Conservation (phyloP, 768 basidiomycete genomes). For the Lactifluus subvellereus region DNA sequence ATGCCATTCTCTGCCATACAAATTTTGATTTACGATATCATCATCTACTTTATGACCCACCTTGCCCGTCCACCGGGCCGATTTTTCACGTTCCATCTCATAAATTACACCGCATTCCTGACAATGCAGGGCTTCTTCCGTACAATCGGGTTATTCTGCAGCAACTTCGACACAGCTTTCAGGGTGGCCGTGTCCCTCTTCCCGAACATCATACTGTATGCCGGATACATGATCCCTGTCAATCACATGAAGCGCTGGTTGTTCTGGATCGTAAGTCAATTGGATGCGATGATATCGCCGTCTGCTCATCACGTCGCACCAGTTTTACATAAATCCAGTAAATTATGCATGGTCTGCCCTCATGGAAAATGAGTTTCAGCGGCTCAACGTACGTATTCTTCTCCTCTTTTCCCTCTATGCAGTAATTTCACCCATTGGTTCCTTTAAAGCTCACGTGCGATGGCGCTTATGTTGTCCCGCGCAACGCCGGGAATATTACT, state of each 20-base stretch:
- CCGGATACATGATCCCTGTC: slow-evolving; percentile 64
- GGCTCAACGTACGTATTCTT: slow-evolving; percentile 32
- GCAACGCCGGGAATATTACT: slow-evolving; percentile 48
- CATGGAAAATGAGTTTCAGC: slow-evolving; percentile 86
- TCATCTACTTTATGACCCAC: slow-evolving; percentile 64
- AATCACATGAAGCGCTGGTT: slow-evolving; percentile 75
- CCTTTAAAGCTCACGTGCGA: slow-evolving; percentile 52
- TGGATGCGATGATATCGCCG: slow-evolving; percentile 22
- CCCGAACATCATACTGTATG: slow-evolving; percentile 70
- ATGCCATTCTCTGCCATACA: slow-evolving; percentile 62
- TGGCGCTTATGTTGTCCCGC: slow-evolving; percentile 58
- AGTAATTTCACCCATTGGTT: not conserved
- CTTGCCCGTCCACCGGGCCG: slow-evolving; percentile 39
- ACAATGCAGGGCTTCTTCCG: slow-evolving; percentile 86
- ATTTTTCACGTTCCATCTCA: slow-evolving; percentile 61
- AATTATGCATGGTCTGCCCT: slow-evolving; percentile 56
- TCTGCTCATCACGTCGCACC: slow-evolving; percentile 27
- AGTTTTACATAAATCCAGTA: slow-evolving; percentile 75
- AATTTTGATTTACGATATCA: slow-evolving; percentile 55
- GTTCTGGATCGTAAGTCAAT: slow-evolving; percentile 69
- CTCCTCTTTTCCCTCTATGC: slow-evolving; percentile 38
- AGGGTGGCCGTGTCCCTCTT: slow-evolving; percentile 42
- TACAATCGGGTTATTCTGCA: slow-evolving; percentile 54
- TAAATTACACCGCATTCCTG: slow-evolving; percentile 59
- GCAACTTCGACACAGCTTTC: slow-evolving; percentile 49